A percentile compares a stretch with the other conserved stretches of the same genome.
These are phyloP conservation scores for Claviceps maximensis DNA, from an alignment of 2,329 filamentous ascomycete species.

Conservation along the genomic window DNA sequence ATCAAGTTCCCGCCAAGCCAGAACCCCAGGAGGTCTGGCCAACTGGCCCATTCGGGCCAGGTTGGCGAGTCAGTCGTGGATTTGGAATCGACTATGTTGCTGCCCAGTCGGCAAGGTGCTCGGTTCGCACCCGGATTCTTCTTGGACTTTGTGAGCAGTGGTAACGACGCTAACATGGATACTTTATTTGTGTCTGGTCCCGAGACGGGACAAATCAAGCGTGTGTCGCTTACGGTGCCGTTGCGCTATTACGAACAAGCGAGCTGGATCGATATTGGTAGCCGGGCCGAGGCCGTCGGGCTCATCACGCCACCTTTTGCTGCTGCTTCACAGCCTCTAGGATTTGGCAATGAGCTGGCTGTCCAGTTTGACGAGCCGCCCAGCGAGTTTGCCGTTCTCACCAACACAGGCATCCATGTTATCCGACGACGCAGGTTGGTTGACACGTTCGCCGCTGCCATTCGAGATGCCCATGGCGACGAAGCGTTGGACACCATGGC, in stretches of 20 bases:
- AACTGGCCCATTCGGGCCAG: constrained; percentile 9
- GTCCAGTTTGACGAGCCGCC: constrained; percentile 83
- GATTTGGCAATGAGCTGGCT: constrained; percentile 89
- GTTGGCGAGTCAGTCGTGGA: constrained; percentile 29
- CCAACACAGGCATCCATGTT: constrained; percentile 79
- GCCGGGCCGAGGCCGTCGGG: constrained; percentile 66
- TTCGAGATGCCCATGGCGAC: constrained; percentile 59
- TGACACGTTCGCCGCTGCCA: constrained; percentile 77
- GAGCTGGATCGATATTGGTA: constrained; percentile 63
- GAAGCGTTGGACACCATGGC: constrained; percentile 74
- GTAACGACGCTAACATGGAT: constrained; percentile 48
- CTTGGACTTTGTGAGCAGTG: constrained; percentile 63
- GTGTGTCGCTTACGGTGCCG: constrained; percentile 36
- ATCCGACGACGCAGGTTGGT: constrained; percentile 74
- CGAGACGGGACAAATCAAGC: constrained; percentile 74
- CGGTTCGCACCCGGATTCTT: constrained; percentile 83
- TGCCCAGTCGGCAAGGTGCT: constrained; percentile 36
- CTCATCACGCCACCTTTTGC: constrained; percentile 61
- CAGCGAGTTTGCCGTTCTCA: constrained; percentile 80
- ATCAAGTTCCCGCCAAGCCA: constrained; percentile 74
- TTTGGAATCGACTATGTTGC: constrained; percentile 34
- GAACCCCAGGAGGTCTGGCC: constrained; percentile 16
- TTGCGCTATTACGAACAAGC: constrained; percentile 64
- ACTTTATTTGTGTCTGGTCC: constrained; percentile 73
- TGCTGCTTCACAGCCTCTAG: constrained; percentile 52